Percentiles rank a stretch among this genome's conserved stretches.
These are phyloP conservation scores for Coniosporium tulheliwenetii DNA, from an alignment of 2,329 filamentous ascomycete genomes.

Conservation along the genomic window DNA sequence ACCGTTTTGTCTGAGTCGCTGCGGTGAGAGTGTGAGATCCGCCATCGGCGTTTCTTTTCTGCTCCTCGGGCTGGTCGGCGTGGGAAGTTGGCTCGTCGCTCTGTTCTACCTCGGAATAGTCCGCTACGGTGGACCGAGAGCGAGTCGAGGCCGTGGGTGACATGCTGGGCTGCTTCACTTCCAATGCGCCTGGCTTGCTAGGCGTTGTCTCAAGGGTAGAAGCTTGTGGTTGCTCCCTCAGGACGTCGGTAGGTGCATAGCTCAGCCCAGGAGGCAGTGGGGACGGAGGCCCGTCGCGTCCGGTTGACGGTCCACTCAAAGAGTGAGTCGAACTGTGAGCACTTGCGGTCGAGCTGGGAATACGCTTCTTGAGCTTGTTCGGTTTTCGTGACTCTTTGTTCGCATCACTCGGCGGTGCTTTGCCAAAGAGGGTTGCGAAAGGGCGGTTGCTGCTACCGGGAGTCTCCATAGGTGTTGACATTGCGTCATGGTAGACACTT, in stretches of 20 bases:
- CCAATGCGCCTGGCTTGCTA: slow-evolving; percentile 6
- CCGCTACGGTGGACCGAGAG: slow-evolving; percentile 56
- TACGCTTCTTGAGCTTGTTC: slow-evolving; percentile 85
- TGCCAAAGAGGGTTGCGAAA: slow-evolving; percentile 54
- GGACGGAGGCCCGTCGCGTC: slow-evolving; percentile 12
- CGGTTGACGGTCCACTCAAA: slow-evolving; percentile 29
- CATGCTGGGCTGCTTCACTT: slow-evolving; percentile 35
- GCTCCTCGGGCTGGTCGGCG: slow-evolving; percentile 34
- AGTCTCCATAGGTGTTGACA: not conserved
- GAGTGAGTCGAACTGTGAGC: slow-evolving; percentile 83
- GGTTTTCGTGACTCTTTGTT: slow-evolving; percentile 53
- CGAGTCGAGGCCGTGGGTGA: slow-evolving; percentile 67
- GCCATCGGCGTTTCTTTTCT: slow-evolving; percentile 58
- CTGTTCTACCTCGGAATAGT: slow-evolving; percentile 67
- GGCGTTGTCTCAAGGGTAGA: slow-evolving; percentile 2
- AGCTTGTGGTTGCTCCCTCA: slow-evolving; percentile 11
- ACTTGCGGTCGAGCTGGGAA: slow-evolving; percentile 66
- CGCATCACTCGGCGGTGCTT: slow-evolving; percentile 44
- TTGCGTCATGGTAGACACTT: too few relatives aligned
- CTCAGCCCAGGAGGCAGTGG: slow-evolving; percentile 16
- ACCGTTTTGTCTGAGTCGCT: slow-evolving; percentile 14
- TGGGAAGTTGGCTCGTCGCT: slow-evolving; percentile 38
- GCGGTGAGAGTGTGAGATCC: slow-evolving; percentile 36
- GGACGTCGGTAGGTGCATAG: slow-evolving; percentile 9
- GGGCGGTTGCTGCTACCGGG: slow-evolving; percentile 5